Evolutionary conservation across 2,329 filamentous ascomycete species (phyloP).

Genomic region (Aspergillus luchuensis): DNA sequence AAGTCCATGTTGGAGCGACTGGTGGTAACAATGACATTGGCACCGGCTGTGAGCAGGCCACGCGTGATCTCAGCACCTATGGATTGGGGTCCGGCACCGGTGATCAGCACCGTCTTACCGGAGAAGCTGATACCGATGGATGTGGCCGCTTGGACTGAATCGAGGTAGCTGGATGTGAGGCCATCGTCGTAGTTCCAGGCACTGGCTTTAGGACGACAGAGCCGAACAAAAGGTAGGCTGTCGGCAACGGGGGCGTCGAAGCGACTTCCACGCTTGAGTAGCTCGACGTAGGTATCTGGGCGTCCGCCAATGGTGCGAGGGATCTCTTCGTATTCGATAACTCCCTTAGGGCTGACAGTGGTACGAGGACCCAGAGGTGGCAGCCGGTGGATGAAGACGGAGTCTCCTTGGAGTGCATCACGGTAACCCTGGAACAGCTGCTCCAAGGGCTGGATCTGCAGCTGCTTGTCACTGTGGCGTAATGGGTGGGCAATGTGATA

Average conservation of each 20-base stretch:
- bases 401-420: not conserved
- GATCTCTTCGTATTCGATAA: not conserved
- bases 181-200: not conserved
- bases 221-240: not conserved
- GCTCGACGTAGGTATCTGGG: not conserved
- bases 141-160: not conserved
- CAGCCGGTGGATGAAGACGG: not conserved
- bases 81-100: slow-evolving; percentile 8
- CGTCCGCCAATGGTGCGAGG: not conserved
- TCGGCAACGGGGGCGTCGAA: not conserved
- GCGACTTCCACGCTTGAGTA: not conserved
- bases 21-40: slow-evolving; percentile 11
- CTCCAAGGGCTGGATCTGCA: not conserved
- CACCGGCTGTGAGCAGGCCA: slow-evolving; percentile 6
- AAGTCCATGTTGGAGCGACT: slow-evolving; percentile 3
- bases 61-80: slow-evolving; percentile 1
- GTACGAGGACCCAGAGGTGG: not conserved
- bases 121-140: not conserved
- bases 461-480: not conserved
- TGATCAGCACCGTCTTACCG: slow-evolving; percentile 6
- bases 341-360: not conserved
- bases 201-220: not conserved
- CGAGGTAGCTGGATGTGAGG: not conserved
- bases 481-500: not conserved
- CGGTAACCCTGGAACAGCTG: not conserved